phyloP scores from a whole-genome alignment of 2,329 filamentous ascomycete genomes.

The Colletotrichum chrysophilum region DNA sequence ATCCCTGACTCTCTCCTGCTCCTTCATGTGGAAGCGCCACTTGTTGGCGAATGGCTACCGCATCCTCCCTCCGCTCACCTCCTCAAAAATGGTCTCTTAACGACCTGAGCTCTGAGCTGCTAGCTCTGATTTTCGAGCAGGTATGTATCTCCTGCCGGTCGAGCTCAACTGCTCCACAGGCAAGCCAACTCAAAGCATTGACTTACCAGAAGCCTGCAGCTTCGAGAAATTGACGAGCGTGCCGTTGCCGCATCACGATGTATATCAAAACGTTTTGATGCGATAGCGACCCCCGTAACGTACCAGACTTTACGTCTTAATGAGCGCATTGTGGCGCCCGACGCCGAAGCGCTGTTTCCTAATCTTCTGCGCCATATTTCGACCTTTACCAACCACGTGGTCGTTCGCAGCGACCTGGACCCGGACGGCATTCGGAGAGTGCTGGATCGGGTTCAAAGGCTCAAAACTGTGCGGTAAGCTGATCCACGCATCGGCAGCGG shows the following conservation, averaged over 20 bases:
- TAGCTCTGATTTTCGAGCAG: constrained; percentile 46
- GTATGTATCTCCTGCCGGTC: constrained; percentile 28
- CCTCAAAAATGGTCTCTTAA: constrained; percentile 31
- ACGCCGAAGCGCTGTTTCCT: constrained; percentile 37
- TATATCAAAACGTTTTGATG: constrained; percentile 43
- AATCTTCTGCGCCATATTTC: constrained; percentile 39
- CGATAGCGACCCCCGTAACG: constrained; percentile 46
- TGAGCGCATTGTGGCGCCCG: constrained; percentile 37
- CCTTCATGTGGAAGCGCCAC: constrained; percentile 18
- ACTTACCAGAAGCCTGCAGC: constrained; percentile 31
- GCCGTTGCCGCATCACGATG: constrained; percentile 40
- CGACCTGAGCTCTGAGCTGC: constrained; percentile 46
- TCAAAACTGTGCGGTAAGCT: constrained; percentile 45
- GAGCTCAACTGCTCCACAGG: background rate
- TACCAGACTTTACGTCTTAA: constrained; percentile 46
- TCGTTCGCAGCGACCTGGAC: constrained; percentile 44
- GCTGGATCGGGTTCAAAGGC: constrained; percentile 37
- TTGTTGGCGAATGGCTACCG: constrained; percentile 27
- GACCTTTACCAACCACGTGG: constrained; percentile 44
- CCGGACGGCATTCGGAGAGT: constrained; percentile 38
- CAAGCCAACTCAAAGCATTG: background rate
- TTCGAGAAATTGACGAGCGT: constrained; percentile 39
- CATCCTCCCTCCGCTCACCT: constrained; percentile 19
- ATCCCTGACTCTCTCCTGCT: constrained; percentile 13
- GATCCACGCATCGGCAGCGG: background rate